Conservation (phyloP, 192 early-diverging fungal species). For the Mortierella hygrophila region DNA sequence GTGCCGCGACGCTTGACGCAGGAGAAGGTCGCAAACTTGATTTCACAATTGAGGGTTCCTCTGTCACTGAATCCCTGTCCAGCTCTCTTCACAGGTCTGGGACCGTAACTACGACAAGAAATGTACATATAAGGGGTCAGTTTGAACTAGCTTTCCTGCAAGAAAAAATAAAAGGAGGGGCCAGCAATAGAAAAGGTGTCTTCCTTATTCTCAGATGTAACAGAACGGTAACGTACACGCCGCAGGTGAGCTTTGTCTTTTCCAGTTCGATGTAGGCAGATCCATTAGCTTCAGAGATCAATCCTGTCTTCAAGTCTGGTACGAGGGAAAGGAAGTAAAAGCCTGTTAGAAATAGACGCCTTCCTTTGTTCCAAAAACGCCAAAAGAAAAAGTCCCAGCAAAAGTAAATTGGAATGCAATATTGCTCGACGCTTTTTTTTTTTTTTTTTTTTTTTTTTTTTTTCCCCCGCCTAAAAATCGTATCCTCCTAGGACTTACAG, state of each 20-base stretch:
- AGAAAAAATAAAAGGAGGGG: not conserved
- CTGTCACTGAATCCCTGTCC: slow-evolving; percentile 64
- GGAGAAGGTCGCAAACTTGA: slow-evolving; percentile 84
- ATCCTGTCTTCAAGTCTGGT: slow-evolving; percentile 76
- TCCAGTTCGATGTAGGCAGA: slow-evolving; percentile 82
- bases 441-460: too few relatives aligned
- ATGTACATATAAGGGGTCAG: not conserved
- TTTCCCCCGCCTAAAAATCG: not conserved
- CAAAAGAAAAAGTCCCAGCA: too few relatives aligned
- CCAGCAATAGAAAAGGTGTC: not conserved
- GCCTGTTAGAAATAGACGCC: not conserved
- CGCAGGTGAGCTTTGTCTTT: slow-evolving; percentile 81
- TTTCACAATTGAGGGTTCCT: slow-evolving; percentile 77
- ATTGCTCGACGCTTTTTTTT: too few relatives aligned
- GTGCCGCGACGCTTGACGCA: slow-evolving; percentile 68
- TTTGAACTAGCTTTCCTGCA: not conserved
- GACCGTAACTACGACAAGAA: slow-evolving; percentile 71
- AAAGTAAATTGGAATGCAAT: too few relatives aligned
- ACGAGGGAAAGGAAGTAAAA: not conserved
- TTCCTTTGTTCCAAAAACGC: too few relatives aligned
- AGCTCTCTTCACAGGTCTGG: slow-evolving; percentile 66
- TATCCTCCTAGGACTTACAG: slow-evolving; percentile 53
- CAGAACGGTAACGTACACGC: slow-evolving; percentile 70
- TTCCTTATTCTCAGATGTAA: not conserved
- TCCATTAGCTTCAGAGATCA: slow-evolving; percentile 80